phyloP scores from a whole-genome alignment of 768 basidiomycete species.

The Exidia glandulosa region DNA sequence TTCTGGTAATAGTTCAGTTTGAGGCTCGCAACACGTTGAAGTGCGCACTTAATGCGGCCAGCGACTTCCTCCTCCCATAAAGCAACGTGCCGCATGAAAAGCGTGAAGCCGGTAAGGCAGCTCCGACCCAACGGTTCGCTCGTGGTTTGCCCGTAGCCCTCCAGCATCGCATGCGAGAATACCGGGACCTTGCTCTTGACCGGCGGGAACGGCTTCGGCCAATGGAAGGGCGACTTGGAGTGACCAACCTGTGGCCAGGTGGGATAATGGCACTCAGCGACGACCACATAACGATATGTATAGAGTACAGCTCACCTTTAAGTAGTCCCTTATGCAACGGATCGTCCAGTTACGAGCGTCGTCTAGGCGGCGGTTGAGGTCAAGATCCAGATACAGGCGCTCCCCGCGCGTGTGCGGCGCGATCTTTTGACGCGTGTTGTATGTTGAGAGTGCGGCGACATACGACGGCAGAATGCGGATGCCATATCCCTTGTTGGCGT shows the following conservation, averaged over 20 bases:
- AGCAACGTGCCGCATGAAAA: conserved; percentile 9
- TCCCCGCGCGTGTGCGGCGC: background rate
- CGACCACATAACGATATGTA: too few relatives aligned
- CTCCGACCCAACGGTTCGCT: conserved; percentile 4
- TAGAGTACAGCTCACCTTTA: too few relatives aligned
- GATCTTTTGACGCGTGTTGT: background rate
- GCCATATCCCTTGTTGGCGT: conserved; percentile 9
- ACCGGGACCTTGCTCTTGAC: background rate
- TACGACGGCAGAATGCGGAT: conserved; percentile 8
- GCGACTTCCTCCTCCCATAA: conserved; percentile 5
- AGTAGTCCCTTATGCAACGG: background rate
- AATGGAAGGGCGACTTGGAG: background rate
- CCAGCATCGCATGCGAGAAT: conserved; percentile 5
- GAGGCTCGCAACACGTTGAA: background rate
- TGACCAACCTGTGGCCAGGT: too few relatives aligned
- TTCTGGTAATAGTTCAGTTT: background rate
- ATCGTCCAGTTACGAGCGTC: conserved; percentile 1
- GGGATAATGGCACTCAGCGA: too few relatives aligned
- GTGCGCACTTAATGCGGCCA: conserved; percentile 1
- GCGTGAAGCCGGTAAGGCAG: conserved; percentile 4
- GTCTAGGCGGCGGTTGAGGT: background rate
- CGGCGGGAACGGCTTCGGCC: background rate
- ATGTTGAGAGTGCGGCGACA: conserved; percentile 1
- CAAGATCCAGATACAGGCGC: background rate
- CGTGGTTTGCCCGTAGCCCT: background rate